Base-by-base conservation (phyloP, 805 yeast genomes). In the Kodamaea neixiangensis region DNA sequence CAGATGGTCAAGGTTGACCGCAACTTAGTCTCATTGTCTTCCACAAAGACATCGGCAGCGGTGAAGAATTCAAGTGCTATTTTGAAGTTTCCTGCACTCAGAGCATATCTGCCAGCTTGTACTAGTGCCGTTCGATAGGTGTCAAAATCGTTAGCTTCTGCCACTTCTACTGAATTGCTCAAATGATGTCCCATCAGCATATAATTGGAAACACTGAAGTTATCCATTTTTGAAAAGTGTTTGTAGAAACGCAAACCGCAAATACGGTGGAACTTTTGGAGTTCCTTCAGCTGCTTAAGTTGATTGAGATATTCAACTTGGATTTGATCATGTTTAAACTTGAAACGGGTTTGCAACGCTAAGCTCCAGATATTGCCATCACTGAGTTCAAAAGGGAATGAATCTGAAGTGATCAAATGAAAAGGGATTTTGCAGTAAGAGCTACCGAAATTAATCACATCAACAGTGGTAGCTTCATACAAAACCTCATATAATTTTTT, bases 341-440 rank as follows among this genome's bases (percentile, higher is more conserved):
- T 53, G 51, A 68, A 78, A 7, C 66, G 55, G 7, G 79, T 60
- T 18, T 69, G 61, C 1, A 65, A 58, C 0, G 80, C 61, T 19
- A 79, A 54, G 6, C 66, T 67, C 57, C 68, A 63, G 5, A 75
- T 62, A 20, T 65, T 63, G 1, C 60, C 46, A 3, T 68, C 67
- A 10, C 63, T 51, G 11, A 75, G 45, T 10, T 66, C 69, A 34
- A 66, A 61, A 1, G 72, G 67, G 38, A 61, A 64, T 3, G 54
- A 56, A 6, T 59, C 58, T 7, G 63, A 53, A 3, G 65, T 60
- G 3, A 70, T 59, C 20, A 73, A 54, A 54, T 73, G 74, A 50
- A 77, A 75, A 7, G 83, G 83, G 18, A 77, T 61, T 54, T 79
- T 80, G 58, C 77, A 77, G 53, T 71, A 72, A 1, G 75, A 62